Conservation (phyloP, 768 basidiomycete species). For the Psilocybe sp. region DNA sequence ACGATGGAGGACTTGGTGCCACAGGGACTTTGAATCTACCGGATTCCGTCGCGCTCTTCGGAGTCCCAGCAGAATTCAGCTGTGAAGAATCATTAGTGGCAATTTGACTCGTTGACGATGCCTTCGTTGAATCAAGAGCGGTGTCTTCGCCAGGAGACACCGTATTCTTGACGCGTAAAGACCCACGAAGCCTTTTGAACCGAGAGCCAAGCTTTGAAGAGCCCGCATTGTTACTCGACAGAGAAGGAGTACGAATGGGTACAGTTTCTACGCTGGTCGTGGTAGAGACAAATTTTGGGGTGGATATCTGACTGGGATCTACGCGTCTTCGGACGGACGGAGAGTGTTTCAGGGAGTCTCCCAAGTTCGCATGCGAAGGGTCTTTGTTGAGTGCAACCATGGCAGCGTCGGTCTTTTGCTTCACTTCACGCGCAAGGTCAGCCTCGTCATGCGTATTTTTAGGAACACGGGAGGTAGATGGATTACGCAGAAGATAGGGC, state of each 20-base stretch:
- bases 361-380: constrained; percentile 39
- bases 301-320: constrained; percentile 62
- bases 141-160: constrained; percentile 46
- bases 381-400: constrained; percentile 56
- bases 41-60: constrained; percentile 47
- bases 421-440: constrained; percentile 63
- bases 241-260: constrained; percentile 53
- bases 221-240: constrained; percentile 40
- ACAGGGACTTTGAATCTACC: constrained; percentile 52
- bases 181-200: constrained; percentile 70
- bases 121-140: constrained; percentile 36
- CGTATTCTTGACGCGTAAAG: constrained; percentile 53
- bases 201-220: constrained; percentile 67
- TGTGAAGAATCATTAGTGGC: constrained; percentile 40
- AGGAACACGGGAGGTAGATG: too few relatives aligned
- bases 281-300: constrained; percentile 62
- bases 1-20: constrained; percentile 58
- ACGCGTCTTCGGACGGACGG: constrained; percentile 55
- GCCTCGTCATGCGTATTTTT: constrained; percentile 22
- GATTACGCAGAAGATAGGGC: too few relatives aligned
- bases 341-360: constrained; percentile 34
- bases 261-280: constrained; percentile 68
- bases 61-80: constrained; percentile 30
- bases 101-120: constrained; percentile 34
- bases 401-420: constrained; percentile 65